Evolutionary conservation across 1,284 basidiomycete genomes (phyloP).

Genomic region (Fomes fomentarius): DNA sequence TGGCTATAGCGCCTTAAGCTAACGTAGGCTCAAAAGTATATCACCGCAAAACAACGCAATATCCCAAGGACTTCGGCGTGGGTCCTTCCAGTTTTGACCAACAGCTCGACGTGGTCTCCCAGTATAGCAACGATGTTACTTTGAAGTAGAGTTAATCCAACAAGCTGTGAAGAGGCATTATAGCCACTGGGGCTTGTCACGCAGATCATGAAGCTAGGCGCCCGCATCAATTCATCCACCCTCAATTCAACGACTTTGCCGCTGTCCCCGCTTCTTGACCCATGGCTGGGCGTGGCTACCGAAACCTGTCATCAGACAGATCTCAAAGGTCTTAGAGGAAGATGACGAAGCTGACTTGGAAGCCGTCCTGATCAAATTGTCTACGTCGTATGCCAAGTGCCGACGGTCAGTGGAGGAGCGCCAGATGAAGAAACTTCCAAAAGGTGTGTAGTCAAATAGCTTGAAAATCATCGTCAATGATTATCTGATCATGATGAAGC

Average conservation of each 20-base stretch:
- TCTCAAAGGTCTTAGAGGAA: slow-evolving; percentile 1
- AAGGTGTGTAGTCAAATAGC: background rate
- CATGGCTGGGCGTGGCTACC: slow-evolving; percentile 8
- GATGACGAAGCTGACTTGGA: slow-evolving; percentile 7
- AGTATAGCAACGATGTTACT: too few relatives aligned
- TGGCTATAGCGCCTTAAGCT: slow-evolving; percentile 48
- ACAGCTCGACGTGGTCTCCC: too few relatives aligned
- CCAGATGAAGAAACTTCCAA: background rate
- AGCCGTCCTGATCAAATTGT: slow-evolving; percentile 2
- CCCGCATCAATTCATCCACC: too few relatives aligned
- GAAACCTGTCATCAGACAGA: slow-evolving; percentile 2
- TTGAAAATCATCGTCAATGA: background rate
- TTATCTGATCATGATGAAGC: too few relatives aligned
- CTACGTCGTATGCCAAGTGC: background rate
- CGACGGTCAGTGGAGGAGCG: background rate
- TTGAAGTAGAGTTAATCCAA: too few relatives aligned
- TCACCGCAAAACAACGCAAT: too few relatives aligned
- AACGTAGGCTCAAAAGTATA: background rate
- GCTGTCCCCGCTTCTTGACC: too few relatives aligned
- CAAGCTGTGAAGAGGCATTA: too few relatives aligned
- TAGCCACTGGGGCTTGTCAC: too few relatives aligned
- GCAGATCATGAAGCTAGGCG: too few relatives aligned
- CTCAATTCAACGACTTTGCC: too few relatives aligned
- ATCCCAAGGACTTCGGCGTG: background rate
- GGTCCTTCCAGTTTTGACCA: too few relatives aligned